Evolutionary conservation across 2,329 filamentous ascomycete genomes (phyloP), one percentile per base, ranked within the genome.

Genomic region (Aureobasidium sp.): DNA sequence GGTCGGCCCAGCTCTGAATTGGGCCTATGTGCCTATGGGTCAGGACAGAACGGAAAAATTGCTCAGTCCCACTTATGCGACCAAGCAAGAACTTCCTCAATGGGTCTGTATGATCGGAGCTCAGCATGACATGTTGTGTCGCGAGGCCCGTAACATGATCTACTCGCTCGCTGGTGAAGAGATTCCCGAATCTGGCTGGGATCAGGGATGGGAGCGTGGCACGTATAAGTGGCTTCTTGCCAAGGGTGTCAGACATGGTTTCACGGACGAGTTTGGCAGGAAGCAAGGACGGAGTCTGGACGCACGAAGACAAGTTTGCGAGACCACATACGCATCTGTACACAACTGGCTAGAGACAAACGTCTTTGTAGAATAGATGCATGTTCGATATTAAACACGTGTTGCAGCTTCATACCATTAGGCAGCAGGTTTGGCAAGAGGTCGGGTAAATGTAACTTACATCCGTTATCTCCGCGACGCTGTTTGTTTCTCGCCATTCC

Each of bases 111-210:
- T 58, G 55, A 58, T 58, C 7, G 55, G 41, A 34, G 55, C 55
- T 37, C 55, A 58, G 29, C 55, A 58, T 25, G 55, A 58, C 34
- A 45, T 58, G 37, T 25, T 56, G 3, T 56, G 52, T 44, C 52
- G 52, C 14, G 52, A 56, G 20, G 20, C 52, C n/a, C 39, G 55
- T 15, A 25, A 58, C 11, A 58, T 58, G 55, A 58, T 58, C 25
- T 58, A 42, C n/a, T 42, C 37, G 37, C 37, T 56, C 6, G 52
- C 52, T 7, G 52, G 22, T 5, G 37, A 56, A 22, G 52, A 27
- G 7, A 27, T 44, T 15, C 22, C 41, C 15, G 52, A 56, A 15
- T 17, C 34, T 31, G 52, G 52, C 2, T 42, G 37, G 37, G 37
- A 56, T 20, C 15, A 44, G 14, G 52, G 37, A 20, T 56, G 52